These are phyloP conservation scores for Saturnispora besseyi DNA, from an alignment of 805 yeast species.

Conservation along the genomic window DNA sequence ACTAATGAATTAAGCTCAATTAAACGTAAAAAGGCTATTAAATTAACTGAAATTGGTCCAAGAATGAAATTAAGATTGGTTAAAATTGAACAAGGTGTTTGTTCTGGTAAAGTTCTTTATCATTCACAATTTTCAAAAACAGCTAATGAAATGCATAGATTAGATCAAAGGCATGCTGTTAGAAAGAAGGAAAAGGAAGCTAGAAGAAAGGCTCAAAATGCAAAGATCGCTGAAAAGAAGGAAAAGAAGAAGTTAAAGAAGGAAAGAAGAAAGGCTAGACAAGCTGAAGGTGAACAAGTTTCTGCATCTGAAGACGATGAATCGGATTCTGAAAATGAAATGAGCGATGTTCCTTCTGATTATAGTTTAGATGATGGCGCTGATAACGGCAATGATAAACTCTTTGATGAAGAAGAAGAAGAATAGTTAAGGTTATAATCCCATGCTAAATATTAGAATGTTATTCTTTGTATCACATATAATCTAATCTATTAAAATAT, in stretches of 20 bases:
- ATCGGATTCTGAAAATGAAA: conserved; percentile 16
- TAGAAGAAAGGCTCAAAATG: conserved; percentile 72
- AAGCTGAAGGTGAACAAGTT: conserved; percentile 31
- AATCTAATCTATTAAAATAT: no score
- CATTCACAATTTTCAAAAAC: conserved; percentile 66
- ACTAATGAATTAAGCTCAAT: conserved; percentile 13
- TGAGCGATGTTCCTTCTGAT: conserved; percentile 19
- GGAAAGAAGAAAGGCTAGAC: conserved; percentile 43
- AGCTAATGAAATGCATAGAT: conserved; percentile 44
- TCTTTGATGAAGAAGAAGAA: conserved; percentile 22
- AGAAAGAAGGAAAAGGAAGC: conserved; percentile 54
- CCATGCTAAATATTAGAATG: neutral
- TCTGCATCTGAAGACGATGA: conserved; percentile 14
- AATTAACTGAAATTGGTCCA: conserved; percentile 89
- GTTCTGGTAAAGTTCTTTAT: conserved; percentile 79
- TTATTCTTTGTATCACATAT: no score
- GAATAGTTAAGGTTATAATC: conserved; percentile 2
- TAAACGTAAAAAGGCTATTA: conserved; percentile 70
- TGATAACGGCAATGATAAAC: conserved; percentile 18
- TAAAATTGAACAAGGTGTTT: conserved; percentile 89
- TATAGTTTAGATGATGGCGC: conserved; percentile 17
- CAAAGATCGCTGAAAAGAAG: conserved; percentile 64
- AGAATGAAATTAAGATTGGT: conserved; percentile 64
- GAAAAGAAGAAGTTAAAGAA: conserved; percentile 67
- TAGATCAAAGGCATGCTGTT: conserved; percentile 61